These are phyloP conservation scores for Aspergillus transmontanensis DNA, from an alignment of 2,329 filamentous ascomycete genomes.

Conservation along the genomic window DNA sequence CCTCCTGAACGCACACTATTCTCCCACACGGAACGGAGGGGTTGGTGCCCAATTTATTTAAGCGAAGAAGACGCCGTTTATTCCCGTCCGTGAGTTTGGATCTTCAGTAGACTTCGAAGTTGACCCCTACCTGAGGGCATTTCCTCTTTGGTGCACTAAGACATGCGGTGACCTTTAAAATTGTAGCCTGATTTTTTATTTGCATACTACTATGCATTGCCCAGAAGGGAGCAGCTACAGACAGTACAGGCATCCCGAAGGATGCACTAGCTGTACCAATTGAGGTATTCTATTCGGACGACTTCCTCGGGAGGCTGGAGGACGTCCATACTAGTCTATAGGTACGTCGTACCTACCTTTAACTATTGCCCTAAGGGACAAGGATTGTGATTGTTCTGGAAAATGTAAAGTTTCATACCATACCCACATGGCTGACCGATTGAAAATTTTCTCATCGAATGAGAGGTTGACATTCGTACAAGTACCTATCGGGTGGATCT, in stretches of 20 bases:
- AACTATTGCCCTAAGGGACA: conserved; percentile 1
- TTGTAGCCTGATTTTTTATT: not conserved
- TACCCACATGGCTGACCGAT: conserved; percentile 6
- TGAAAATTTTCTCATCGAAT: conserved; percentile 5
- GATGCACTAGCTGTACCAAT: not conserved
- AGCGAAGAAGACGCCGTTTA: conserved; percentile 22
- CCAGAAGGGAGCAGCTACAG: not conserved
- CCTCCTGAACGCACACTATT: not conserved
- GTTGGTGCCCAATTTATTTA: conserved; percentile 25
- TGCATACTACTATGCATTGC: not conserved
- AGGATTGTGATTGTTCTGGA: conserved; percentile 6
- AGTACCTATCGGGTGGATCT: not conserved
- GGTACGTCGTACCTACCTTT: not conserved
- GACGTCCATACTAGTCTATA: not conserved
- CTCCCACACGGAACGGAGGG: conserved; percentile 19
- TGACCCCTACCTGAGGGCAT: not conserved
- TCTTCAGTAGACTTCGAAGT: not conserved
- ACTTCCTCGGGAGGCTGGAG: not conserved
- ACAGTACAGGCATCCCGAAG: not conserved
- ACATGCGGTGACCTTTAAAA: not conserved
- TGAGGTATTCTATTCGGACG: not conserved
- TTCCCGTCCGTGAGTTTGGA: conserved; percentile 14
- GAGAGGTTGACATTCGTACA: not conserved
- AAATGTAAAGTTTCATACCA: conserved; percentile 5
- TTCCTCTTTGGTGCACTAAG: not conserved